Percentiles rank a stretch among this genome's conserved stretches.
phyloP scores from a whole-genome alignment of 1,284 basidiomycete genomes.

The Moniliophthora roreri region DNA sequence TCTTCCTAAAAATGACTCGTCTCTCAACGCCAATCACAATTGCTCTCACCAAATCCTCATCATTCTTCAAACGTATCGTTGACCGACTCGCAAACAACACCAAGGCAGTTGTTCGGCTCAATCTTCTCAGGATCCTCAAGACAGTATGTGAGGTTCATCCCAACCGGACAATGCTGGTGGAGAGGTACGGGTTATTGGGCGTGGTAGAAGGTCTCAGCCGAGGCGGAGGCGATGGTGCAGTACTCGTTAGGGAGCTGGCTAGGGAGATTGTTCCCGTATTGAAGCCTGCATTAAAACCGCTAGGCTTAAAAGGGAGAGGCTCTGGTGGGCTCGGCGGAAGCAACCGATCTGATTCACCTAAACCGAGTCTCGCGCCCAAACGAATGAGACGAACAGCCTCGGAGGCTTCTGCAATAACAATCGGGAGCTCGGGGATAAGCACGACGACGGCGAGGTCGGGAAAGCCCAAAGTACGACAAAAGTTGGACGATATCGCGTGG shows the following conservation, averaged over 20 bases:
- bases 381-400: slow-evolving; percentile 67
- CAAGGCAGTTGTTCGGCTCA: slow-evolving; percentile 88
- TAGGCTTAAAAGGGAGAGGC: slow-evolving; percentile 22
- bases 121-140: slow-evolving; percentile 83
- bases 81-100: slow-evolving; percentile 80
- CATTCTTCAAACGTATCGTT: slow-evolving; percentile 86
- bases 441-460: slow-evolving; percentile 25
- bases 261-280: slow-evolving; percentile 78
- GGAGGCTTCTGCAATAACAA: slow-evolving; percentile 50
- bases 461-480: slow-evolving; percentile 37
- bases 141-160: slow-evolving; percentile 88
- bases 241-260: slow-evolving; percentile 87
- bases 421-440: slow-evolving; percentile 17
- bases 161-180: slow-evolving; percentile 78
- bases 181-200: slow-evolving; percentile 74
- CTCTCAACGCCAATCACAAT: slow-evolving; percentile 76
- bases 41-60: slow-evolving; percentile 71
- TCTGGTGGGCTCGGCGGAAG: slow-evolving; percentile 25
- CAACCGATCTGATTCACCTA: slow-evolving; percentile 35
- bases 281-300: slow-evolving; percentile 63
- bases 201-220: slow-evolving; percentile 79
- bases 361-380: slow-evolving; percentile 52
- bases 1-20: slow-evolving; percentile 87
- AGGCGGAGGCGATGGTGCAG: slow-evolving; percentile 74
- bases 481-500: slow-evolving; percentile 55